Conservation (phyloP, 2,329 filamentous ascomycete species). For the Ceratocystis variospora region DNA sequence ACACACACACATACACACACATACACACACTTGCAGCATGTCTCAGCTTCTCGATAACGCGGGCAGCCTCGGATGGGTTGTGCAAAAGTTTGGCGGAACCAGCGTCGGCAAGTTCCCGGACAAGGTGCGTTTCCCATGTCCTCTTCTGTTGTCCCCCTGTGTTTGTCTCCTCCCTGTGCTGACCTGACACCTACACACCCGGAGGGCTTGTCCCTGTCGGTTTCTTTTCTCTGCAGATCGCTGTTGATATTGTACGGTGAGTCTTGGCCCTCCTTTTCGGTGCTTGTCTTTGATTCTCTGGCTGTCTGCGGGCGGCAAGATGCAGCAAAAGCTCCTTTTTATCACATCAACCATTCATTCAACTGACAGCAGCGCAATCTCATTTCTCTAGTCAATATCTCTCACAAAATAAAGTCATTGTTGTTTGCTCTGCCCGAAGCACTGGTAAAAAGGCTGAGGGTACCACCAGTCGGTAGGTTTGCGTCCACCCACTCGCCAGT, state of each 20-base stretch:
- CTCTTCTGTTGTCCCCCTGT: not conserved
- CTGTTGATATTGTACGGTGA: conserved; percentile 32
- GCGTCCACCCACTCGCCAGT: conserved; percentile 3
- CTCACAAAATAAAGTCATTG: conserved; percentile 59
- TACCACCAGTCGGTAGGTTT: conserved; percentile 79
- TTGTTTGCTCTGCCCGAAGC: conserved; percentile 91
- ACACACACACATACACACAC: too few relatives aligned
- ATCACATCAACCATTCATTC: too few relatives aligned
- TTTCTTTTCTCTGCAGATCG: conserved; percentile 26
- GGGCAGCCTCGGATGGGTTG: conserved; percentile 52
- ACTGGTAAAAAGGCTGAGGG: conserved; percentile 88
- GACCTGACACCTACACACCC: not conserved
- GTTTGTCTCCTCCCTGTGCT: not conserved
- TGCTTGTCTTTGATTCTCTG: not conserved
- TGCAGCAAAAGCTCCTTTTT: too few relatives aligned
- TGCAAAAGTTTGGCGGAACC: conserved; percentile 92
- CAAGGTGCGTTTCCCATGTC: conserved; percentile 34
- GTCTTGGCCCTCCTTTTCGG: conserved; percentile 17
- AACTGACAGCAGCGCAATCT: not conserved
- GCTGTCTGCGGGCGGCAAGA: too few relatives aligned
- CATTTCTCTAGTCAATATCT: conserved; percentile 29
- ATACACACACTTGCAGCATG: conserved; percentile 1
- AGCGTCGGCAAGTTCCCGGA: conserved; percentile 87
- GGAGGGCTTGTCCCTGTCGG: not conserved
- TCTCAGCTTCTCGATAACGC: conserved; percentile 24